Evolutionary conservation across 345 rosid genomes (phyloP), one percentile per base, ranked within the genome.

Genomic region (Euphorbia tirucalli): DNA sequence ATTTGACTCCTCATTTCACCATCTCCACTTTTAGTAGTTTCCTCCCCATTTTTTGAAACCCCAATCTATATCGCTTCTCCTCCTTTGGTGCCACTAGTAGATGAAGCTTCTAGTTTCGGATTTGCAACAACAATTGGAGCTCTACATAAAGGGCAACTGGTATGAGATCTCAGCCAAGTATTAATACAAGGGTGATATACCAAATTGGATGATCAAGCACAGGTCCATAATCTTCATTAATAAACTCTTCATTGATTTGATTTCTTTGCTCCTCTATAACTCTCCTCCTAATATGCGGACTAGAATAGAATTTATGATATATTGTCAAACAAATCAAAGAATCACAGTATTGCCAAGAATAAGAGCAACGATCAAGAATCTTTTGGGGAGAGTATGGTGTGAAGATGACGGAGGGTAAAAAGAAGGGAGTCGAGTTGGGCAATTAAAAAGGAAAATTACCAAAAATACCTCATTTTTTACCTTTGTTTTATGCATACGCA

Each of bases 121-220:
- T 11, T 66, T 21, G 41, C 32, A 66, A 81, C 76, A n/a, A 83
- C 75, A n/a, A 93, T 83, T 0, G 96, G 79, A 21, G 79, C 79
- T 1, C 79, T 74, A 48, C 79, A 75, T 16, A 70, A 1, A 0
- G 79, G 79, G 66, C 79, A 75, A 70, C 35, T 75, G 4, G 79
- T 75, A n/a, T 75, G 79, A 7, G 79, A 75, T 41, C 71, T n/a
- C 6, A 75, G 74, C 79, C 79, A 75, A 46, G 79, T 75, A 65
- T 75, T 74, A 35, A 75, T 75, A 56, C 79, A 75, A 65, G 71
- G 66, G 16, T 22, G 19, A 75, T 75, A 44, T 75, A 70, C 79
- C 79, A 75, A 16, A 75, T 57, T 0, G 70, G 79, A 57, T 75
- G 79, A n/a, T 75, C 79, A 65, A 75, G 11, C 0, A 57, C 46